Evolutionary conservation across 495 filamentous ascomycete species (phyloP).

Genomic region (Hypomontagnella monticulosa): DNA sequence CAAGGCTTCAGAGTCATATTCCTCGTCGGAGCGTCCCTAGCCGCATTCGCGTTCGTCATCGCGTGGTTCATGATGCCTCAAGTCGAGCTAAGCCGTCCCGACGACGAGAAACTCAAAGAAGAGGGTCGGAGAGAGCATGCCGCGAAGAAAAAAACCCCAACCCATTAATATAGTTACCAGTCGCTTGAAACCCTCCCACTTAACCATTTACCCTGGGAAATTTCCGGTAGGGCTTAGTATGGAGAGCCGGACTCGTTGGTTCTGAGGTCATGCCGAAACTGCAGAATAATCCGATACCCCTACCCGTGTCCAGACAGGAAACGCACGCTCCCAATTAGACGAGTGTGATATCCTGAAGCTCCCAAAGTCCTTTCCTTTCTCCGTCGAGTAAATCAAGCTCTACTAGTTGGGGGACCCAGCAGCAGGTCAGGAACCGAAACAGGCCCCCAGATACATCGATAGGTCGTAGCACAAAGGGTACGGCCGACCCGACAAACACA

Average conservation of each 20-base stretch:
- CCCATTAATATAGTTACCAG: conserved; percentile 4
- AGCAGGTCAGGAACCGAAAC: conserved; percentile 11
- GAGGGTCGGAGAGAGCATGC: conserved; percentile 48
- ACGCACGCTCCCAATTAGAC: background rate
- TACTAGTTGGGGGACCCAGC: conserved; percentile 21
- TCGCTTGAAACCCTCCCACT: background rate
- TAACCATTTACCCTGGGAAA: background rate
- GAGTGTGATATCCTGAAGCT: conserved; percentile 20
- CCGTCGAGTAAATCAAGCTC: conserved; percentile 7
- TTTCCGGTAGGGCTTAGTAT: too few relatives aligned
- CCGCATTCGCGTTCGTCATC: conserved; percentile 57
- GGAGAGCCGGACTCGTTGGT: too few relatives aligned
- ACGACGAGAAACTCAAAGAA: conserved; percentile 60
- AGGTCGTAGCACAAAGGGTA: conserved; percentile 16
- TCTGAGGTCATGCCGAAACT: too few relatives aligned
- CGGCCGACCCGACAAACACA: conserved; percentile 13
- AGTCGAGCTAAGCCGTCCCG: conserved; percentile 52
- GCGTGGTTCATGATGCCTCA: conserved; percentile 59
- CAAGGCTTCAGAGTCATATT: conserved; percentile 62
- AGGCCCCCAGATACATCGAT: background rate
- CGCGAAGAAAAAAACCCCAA: conserved; percentile 15
- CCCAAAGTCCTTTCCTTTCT: conserved; percentile 10
- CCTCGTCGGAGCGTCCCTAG: conserved; percentile 56
- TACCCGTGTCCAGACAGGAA: background rate
- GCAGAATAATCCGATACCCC: too few relatives aligned